Conservation (phyloP, 2,329 filamentous ascomycete species). For the Whalleya microplaca region DNA sequence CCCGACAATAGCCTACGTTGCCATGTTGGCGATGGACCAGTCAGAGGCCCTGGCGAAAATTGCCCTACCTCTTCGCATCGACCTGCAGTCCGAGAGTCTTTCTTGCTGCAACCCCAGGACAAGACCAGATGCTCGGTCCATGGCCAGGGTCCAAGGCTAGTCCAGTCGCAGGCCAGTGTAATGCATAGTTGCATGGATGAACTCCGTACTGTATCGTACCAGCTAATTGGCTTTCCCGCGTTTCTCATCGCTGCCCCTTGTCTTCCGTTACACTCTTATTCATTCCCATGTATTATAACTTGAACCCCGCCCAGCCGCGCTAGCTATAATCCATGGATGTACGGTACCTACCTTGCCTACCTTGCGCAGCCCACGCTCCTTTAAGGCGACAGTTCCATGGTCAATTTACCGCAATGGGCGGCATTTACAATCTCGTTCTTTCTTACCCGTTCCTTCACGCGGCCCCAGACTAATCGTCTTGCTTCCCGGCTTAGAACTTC, state of each 20-base stretch:
- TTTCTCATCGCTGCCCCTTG: neutral
- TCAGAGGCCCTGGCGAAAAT: constrained; percentile 19
- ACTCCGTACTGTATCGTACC: constrained; percentile 12
- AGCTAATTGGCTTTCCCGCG: constrained; percentile 18
- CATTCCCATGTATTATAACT: constrained; percentile 23
- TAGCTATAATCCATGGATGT: constrained; percentile 15
- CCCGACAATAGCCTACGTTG: constrained; percentile 27
- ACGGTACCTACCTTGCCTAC: constrained; percentile 18
- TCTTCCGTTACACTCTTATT: constrained; percentile 12
- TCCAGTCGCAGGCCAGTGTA: constrained; percentile 10
- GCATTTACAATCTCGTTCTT: constrained; percentile 27
- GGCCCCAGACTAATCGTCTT: constrained; percentile 21
- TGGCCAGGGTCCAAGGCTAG: constrained; percentile 4
- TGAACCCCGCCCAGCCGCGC: constrained; percentile 27
- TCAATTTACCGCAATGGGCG: constrained; percentile 31
- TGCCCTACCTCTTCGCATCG: constrained; percentile 23
- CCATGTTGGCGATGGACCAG: constrained; percentile 19
- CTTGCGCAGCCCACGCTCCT: constrained; percentile 11
- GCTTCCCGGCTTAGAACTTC: constrained; percentile 6
- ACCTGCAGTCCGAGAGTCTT: constrained; percentile 21
- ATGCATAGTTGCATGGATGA: constrained; percentile 7
- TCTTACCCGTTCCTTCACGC: constrained; percentile 20
- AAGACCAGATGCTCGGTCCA: constrained; percentile 12
- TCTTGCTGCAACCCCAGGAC: constrained; percentile 18
- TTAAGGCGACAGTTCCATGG: constrained; percentile 26